phyloP scores from a whole-genome alignment of 129 eudicot species.

The Arctium minus region DNA sequence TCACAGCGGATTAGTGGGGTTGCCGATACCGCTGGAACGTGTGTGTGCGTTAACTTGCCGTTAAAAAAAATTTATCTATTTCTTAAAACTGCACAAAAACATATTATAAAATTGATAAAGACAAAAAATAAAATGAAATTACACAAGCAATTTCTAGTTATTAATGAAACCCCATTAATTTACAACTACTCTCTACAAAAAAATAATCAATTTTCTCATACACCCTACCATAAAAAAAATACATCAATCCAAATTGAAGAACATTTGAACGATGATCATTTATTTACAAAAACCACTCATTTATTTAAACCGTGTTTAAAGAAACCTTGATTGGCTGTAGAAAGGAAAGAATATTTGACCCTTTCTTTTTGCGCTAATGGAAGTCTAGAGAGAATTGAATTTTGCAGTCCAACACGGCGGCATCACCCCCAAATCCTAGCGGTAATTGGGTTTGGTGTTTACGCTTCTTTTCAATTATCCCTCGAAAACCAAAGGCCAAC shows the following conservation, averaged over 20 bases:
- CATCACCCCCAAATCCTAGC: slow-evolving; percentile 17
- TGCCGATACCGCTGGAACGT: too few species aligned
- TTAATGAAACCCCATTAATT: too few species aligned
- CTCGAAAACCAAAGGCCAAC: slow-evolving; percentile 15
- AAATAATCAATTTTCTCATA: background rate
- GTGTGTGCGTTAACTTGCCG: too few species aligned
- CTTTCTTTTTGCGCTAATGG: background rate
- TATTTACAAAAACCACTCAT: background rate
- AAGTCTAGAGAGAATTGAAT: background rate
- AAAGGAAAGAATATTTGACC: background rate
- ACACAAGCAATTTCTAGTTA: too few species aligned
- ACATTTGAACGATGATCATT: background rate
- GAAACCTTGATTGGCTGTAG: background rate
- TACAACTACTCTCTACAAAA: too few species aligned
- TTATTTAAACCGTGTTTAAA: background rate
- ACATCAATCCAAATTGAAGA: too few species aligned
- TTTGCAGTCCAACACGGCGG: slow-evolving; percentile 20
- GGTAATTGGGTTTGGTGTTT: slow-evolving; percentile 31
- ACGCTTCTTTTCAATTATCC: background rate
- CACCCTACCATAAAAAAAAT: background rate
- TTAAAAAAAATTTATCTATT: too few species aligned
- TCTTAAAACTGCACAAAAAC: too few species aligned
- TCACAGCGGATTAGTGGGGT: too few species aligned
- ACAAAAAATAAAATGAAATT: too few species aligned
- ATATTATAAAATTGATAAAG: too few species aligned